phyloP scores from a whole-genome alignment of 164 flowering plant genomes.

The Warburgia ugandensis region DNA sequence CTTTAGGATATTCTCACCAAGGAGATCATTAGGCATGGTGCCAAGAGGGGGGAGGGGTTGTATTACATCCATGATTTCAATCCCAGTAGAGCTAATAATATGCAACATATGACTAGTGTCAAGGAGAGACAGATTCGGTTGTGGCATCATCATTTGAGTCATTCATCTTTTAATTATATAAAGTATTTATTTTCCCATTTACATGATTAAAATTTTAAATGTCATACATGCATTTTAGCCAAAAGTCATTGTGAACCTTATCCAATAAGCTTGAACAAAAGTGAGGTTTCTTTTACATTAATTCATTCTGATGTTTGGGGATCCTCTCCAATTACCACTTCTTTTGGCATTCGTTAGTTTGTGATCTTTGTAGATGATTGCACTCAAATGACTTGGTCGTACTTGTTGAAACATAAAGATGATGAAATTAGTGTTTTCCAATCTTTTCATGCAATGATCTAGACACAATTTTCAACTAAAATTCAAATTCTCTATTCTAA shows the following conservation, averaged over 20 bases:
- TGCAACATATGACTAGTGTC: no score
- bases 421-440: neutral
- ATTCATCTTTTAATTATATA: no score
- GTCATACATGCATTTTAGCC: neutral
- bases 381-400: neutral
- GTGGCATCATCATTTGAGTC: no score
- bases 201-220: neutral
- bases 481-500: neutral
- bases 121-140: no score
- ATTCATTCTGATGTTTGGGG: no score
- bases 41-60: neutral
- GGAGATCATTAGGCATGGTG: neutral
- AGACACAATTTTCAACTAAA: neutral
- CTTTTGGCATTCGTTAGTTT: neutral
- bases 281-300: no score
- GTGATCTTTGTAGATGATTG: neutral
- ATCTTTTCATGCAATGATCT: neutral
- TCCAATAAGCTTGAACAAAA: no score
- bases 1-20: neutral
- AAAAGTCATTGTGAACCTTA: neutral
- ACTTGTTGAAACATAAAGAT: constrained; percentile 1
- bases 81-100: neutral
- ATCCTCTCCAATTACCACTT: neutral
- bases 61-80: neutral
- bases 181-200: no score